Base-by-base conservation (phyloP, 345 rosid genomes). In the Excoecaria agallocha region DNA sequence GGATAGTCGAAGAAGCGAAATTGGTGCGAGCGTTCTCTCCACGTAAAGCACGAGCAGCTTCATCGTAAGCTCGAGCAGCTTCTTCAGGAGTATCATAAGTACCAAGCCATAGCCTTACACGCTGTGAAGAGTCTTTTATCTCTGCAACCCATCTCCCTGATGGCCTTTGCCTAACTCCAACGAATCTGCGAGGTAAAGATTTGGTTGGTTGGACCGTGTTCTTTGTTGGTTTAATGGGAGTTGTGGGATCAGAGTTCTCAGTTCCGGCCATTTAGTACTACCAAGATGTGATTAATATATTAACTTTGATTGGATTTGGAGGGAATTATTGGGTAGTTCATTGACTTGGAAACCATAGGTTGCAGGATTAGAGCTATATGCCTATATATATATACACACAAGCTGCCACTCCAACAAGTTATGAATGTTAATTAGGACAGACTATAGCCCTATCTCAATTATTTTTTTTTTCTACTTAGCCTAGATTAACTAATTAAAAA, bases 111-210 rank as follows among this genome's bases (percentile, higher is more conserved):
- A 89, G 66, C 51, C 94, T 77, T 19, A 85, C 90, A 4, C 87
- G 85, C 39, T 87, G 94, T 12, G 94, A 86, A 0, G 94, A 86
- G 79, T 89, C 94, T 82, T 89, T 89, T 74, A 89, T 89, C 73
- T 89, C 94, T 1, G 91, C 91, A 8, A 89, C 94, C 94, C 94
- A 89, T 80, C 89, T 79, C 11, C 94, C 94, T 0, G 91, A 89
- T 0, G 94, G 94, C 51, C 94, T 83, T 75, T 86, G 90, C 81
- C 91, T 66, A 25, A 87, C 94, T 6, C 91, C 94, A 0, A 89
- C 90, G 50, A 85, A 89, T 69, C 90, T 79, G 7, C 94, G 83
- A 52, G 39, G 57, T 0, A 64, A 16, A 24, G 45, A 74, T 5
- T 78, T 77, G 51, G 69, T 57, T 37, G 82, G 73, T 38, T 78